A percentile compares a stretch with the other conserved stretches of the same genome.
Evolutionary conservation across 179 eudicot species (phyloP).

Genomic region (Actinidia chinensis): DNA sequence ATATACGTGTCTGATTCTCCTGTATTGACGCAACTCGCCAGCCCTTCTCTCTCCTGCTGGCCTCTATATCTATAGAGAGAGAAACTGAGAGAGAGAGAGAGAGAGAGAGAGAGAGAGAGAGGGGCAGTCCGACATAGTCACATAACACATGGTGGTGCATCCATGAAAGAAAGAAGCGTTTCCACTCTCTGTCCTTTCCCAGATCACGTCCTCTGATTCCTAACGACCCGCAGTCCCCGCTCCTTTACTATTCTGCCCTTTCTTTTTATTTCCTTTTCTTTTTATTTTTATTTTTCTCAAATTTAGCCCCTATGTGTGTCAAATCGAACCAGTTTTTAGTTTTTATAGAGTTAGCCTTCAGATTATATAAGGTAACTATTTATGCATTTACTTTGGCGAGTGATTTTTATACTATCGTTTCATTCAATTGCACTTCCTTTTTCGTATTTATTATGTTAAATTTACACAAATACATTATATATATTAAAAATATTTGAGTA

Average conservation of each 20-base stretch:
- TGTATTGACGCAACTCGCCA: too few relatives aligned
- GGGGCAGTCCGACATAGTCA: neutral
- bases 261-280: neutral
- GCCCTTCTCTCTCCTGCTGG: neutral
- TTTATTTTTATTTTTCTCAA: neutral
- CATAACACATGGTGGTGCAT: slow-evolving; percentile 17
- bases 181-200: slow-evolving; percentile 8
- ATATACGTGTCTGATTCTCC: neutral
- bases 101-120: neutral
- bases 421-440: neutral
- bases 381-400: neutral
- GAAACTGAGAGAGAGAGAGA: neutral
- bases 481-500: too few relatives aligned
- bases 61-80: neutral
- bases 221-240: neutral
- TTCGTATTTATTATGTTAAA: too few relatives aligned
- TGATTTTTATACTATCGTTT: neutral
- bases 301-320: neutral
- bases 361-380: too few relatives aligned
- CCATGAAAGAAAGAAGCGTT: neutral
- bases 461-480: too few relatives aligned
- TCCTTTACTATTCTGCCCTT: neutral
- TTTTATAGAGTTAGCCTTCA: too few relatives aligned
- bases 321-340: too few relatives aligned
- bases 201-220: slow-evolving; percentile 8